Base-by-base conservation (phyloP, 2,329 filamentous ascomycete genomes). In the Xylaria sp. region DNA sequence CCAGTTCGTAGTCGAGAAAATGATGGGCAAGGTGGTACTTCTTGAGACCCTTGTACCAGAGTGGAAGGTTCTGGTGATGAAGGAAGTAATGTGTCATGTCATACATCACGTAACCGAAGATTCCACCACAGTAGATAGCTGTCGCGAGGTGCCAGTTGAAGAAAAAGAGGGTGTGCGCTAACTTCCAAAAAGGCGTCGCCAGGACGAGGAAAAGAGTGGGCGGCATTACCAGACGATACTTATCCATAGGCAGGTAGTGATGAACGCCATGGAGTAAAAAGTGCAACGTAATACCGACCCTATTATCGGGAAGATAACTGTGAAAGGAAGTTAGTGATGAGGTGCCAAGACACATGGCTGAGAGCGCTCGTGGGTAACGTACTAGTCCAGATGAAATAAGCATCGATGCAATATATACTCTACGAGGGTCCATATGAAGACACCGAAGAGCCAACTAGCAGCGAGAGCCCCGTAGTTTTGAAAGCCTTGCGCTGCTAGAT, bases 161-260 rank as follows among this genome's bases (percentile, higher is more conserved):
- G 80, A 84, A 92, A 80, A 99, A 94, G 64, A 98, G 78, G 1
- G 86, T 75, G 75, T 98, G 95, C 0, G 96, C 93, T 60, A 99
- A 85, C 80, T 93, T 93, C 91, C 93, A 99, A 84, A 98, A 98
- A 0, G 96, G 96, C 0, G 88, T 87, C 6, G 95, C 95, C 23
- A 99, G 90, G 13, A 88, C 87, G 28, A 95, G 71, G 79, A 99
- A 98, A 3, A 99, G 86, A 0, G 93, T 89, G 0, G 96, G 96
- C 0, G 96, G 96, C 96, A 99, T 98, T 73, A 99, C 96, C 10
- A 99, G 90, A 70, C 96, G 91, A 77, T 97, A 95, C 78, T 91
- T 95, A 84, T 99, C 96, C 96, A 99, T 98, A n/a, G 96, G 96
- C 4, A 99, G 88, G 82, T 98, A 99, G 82, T 99, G 96, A 79